These are phyloP conservation scores for Solanum boliviense DNA, from an alignment of 257 asterid genomes.

Conservation along the genomic window DNA sequence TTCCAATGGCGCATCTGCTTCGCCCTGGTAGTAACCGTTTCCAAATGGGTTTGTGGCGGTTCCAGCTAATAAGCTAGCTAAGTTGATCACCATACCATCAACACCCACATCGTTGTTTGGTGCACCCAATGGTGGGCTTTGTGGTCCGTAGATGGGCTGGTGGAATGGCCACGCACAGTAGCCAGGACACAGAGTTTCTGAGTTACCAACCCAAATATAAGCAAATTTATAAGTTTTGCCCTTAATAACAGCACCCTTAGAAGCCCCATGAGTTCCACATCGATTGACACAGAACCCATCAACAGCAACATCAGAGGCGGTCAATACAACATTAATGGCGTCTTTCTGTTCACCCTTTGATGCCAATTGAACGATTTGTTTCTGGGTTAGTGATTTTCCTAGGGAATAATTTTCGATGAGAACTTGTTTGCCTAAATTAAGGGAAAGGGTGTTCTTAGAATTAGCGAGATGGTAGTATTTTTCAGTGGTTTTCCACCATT, in stretches of 20 bases:
- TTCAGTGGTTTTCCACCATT: conserved; percentile 38
- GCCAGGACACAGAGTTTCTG: conserved; percentile 45
- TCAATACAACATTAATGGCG: conserved; percentile 42
- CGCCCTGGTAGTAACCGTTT: conserved; percentile 44
- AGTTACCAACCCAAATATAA: conserved; percentile 57
- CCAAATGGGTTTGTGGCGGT: conserved; percentile 50
- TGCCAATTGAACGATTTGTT: conserved; percentile 26
- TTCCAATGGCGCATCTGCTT: conserved; percentile 41
- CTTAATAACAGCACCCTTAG: background rate
- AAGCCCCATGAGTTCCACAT: conserved; percentile 47
- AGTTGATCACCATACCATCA: conserved; percentile 38
- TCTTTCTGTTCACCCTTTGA: conserved; percentile 27
- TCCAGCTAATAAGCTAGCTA: conserved; percentile 46
- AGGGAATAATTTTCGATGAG: conserved; percentile 19
- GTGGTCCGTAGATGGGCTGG: conserved; percentile 54
- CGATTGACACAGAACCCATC: conserved; percentile 45
- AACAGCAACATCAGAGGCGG: conserved; percentile 41
- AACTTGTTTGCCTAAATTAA: conserved; percentile 19
- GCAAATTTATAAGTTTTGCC: conserved; percentile 38
- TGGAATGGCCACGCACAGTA: conserved; percentile 63
- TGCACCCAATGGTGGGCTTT: conserved; percentile 29
- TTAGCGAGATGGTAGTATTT: conserved; percentile 22
- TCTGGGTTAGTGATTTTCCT: conserved; percentile 29
- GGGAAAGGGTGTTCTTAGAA: conserved; percentile 15
- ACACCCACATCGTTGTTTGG: conserved; percentile 50